Percentiles rank a stretch among this genome's conserved stretches.
Conservation (phyloP, 2,329 filamentous ascomycete genomes). For the Arachnomyces sp. region DNA sequence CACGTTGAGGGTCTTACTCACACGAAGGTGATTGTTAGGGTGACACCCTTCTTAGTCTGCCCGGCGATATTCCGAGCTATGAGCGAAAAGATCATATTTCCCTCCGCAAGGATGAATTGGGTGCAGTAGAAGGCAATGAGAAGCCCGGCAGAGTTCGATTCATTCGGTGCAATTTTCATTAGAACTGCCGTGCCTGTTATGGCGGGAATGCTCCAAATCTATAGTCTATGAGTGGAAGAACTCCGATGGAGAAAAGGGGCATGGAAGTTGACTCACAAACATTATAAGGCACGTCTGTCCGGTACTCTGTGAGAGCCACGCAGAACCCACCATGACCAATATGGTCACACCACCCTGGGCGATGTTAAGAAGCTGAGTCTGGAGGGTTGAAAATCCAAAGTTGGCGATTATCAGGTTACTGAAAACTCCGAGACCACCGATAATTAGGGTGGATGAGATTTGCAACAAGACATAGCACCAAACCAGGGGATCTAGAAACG, state of each 20-base stretch:
- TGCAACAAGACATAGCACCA: conserved; percentile 55
- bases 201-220: conserved; percentile 50
- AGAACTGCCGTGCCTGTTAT: conserved; percentile 62
- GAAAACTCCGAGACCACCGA: conserved; percentile 30
- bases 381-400: conserved; percentile 54
- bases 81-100: conserved; percentile 43
- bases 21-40: conserved; percentile 59
- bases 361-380: conserved; percentile 65
- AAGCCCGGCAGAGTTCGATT: conserved; percentile 53
- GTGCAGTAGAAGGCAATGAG: conserved; percentile 65
- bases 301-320: conserved; percentile 57
- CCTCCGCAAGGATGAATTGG: conserved; percentile 61
- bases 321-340: conserved; percentile 55
- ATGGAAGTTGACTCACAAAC: conserved; percentile 38
- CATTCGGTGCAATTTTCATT: conserved; percentile 51
- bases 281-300: conserved; percentile 52
- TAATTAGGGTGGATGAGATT: conserved; percentile 54
- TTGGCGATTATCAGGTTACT: conserved; percentile 54
- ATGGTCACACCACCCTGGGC: conserved; percentile 66
- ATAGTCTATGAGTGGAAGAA: conserved; percentile 19
- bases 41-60: conserved; percentile 61
- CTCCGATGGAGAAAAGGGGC: too few relatives aligned
- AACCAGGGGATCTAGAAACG: conserved; percentile 50
- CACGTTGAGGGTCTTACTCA: conserved; percentile 11
- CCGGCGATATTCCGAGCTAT: conserved; percentile 56